Evolutionary conservation across 208 protist species (phyloP), one percentile per base, ranked within the genome.

Genomic region (Lotmaria passim): DNA sequence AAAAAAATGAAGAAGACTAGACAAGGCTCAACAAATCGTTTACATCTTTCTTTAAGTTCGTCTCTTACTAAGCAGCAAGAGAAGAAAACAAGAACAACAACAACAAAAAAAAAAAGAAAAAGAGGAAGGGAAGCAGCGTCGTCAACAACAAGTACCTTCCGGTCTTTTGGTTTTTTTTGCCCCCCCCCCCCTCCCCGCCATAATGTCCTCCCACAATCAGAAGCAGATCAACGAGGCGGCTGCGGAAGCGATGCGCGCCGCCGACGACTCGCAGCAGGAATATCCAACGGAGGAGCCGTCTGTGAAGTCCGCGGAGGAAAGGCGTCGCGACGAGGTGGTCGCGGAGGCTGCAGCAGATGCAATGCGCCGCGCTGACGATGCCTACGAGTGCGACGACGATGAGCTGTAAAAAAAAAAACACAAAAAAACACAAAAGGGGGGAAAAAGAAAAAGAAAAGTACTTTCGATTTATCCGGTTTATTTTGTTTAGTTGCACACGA

Each of bases 161-260:
- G n/a, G n/a, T n/a, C n/a, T n/a, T n/a, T n/a, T n/a, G n/a, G n/a
- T n/a, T n/a, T n/a, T n/a, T n/a, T n/a, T n/a, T n/a, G n/a, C n/a
- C n/a, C n/a, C n/a, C n/a, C n/a, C n/a, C n/a, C n/a, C n/a, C n/a
- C n/a, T n/a, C n/a, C n/a, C n/a, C n/a, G n/a, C n/a, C n/a, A n/a
- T n/a, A n/a, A n/a, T n/a, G n/a, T n/a, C n/a, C n/a, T 62, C 56
- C 31, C 8, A 21, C 24, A 26, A 51, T 8, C 68, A 75, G 38
- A 15, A 67, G 55, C 50, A 75, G 59, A 80, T 75, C 26, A 64
- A 73, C 39, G 60, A 71, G 30, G 52, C 23, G 15, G 69, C 69
- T 3, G 75, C 67, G 3, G 75, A 60, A 63, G 75, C 75, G 24
- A 73, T 74, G 75, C 55, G 34, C 58, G 31, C 58, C 11, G 69